A percentile compares a stretch with the other conserved stretches of the same genome.
Evolutionary conservation across 768 basidiomycete genomes (phyloP).

Genomic region (Suillus subaureus): DNA sequence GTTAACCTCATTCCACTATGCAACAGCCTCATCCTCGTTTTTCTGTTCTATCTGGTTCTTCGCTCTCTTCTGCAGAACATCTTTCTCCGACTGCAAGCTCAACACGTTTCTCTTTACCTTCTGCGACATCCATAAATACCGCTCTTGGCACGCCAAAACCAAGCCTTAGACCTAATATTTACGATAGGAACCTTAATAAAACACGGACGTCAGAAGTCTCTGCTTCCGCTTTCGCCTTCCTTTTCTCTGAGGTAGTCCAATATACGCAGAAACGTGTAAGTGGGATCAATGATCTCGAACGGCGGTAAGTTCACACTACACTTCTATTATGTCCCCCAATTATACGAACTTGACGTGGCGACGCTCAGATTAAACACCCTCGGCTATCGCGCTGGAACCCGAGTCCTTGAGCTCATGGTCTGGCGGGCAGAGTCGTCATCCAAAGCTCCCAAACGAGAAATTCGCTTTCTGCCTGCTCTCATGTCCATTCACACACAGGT

Average conservation of each 20-base stretch:
- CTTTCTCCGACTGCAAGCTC: conserved; percentile 61
- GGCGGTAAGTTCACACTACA: conserved; percentile 56
- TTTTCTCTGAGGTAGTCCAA: conserved; percentile 92
- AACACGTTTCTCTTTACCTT: conserved; percentile 70
- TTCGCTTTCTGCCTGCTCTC: conserved; percentile 85
- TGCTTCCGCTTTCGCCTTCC: conserved; percentile 80
- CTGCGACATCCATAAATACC: conserved; percentile 49
- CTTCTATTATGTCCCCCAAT: background rate
- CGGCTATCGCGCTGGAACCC: conserved; percentile 88
- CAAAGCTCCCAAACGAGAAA: conserved; percentile 92
- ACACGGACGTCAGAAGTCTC: conserved; percentile 84
- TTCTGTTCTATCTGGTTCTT: conserved; percentile 66
- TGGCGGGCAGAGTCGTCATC: conserved; percentile 78
- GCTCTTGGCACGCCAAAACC: conserved; percentile 40
- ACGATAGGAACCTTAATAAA: conserved; percentile 90
- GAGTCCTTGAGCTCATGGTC: conserved; percentile 84
- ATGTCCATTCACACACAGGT: conserved; percentile 96
- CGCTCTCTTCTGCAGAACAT: conserved; percentile 47
- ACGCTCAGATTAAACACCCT: conserved; percentile 80
- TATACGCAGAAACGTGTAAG: conserved; percentile 95
- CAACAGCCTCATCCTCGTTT: conserved; percentile 62
- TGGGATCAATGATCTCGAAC: conserved; percentile 94
- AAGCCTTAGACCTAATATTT: conserved; percentile 68
- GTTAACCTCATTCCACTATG: conserved; percentile 37
- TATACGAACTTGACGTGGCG: background rate